A percentile compares a stretch with the other conserved stretches of the same genome.
These are phyloP conservation scores for Ocimum tenuiflorum DNA, from an alignment of 257 asterid species.

Conservation along the genomic window DNA sequence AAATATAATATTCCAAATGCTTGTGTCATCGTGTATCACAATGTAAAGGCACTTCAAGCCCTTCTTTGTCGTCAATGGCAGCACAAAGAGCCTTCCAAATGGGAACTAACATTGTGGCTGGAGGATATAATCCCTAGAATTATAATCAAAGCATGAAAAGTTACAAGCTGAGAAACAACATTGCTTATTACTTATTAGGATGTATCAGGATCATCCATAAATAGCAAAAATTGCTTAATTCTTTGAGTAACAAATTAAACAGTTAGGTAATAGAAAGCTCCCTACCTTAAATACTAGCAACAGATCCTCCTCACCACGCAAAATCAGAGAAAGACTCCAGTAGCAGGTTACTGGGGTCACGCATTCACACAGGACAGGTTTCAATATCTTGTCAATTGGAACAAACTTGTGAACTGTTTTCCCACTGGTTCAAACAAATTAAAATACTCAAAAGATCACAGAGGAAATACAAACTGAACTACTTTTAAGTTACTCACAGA, in stretches of 20 bases:
- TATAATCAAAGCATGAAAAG: background rate
- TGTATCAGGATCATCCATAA: background rate
- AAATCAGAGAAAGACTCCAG: constrained; percentile 74
- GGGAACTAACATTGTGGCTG: constrained; percentile 65
- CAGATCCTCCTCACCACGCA: constrained; percentile 65
- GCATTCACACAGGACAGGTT: constrained; percentile 84
- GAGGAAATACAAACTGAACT: constrained; percentile 13
- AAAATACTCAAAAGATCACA: background rate
- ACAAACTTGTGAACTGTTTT: constrained; percentile 49
- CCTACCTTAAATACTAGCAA: constrained; percentile 73
- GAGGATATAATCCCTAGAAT: constrained; percentile 60
- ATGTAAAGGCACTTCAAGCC: constrained; percentile 9
- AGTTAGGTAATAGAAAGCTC: background rate
- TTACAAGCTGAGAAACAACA: background rate
- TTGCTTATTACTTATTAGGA: background rate
- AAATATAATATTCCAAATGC: background rate
- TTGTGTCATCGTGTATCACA: constrained; percentile 15
- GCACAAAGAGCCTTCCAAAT: constrained; percentile 79
- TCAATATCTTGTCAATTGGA: constrained; percentile 60
- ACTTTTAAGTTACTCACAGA: background rate
- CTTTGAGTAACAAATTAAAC: background rate
- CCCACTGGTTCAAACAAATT: constrained; percentile 44
- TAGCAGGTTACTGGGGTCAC: constrained; percentile 96
- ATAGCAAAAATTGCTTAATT: background rate
- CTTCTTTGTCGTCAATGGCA: constrained; percentile 28